phyloP scores from a whole-genome alignment of 163 green algal genomes.

The Chlorella variabilis region DNA sequence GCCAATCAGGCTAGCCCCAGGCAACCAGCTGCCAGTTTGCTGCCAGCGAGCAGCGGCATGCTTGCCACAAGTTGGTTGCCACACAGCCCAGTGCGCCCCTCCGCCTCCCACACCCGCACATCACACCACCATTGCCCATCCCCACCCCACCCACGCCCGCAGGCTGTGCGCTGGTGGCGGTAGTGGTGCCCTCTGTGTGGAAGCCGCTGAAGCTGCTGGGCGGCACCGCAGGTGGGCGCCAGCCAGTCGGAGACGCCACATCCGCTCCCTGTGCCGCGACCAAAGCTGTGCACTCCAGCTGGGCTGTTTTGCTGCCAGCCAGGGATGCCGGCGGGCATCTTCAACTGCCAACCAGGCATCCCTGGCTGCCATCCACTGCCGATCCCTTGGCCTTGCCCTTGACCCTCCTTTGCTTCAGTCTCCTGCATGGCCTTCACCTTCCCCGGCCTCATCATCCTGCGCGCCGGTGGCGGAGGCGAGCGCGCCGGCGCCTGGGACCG shows the following conservation, averaged over 20 bases:
- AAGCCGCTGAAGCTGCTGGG: slow-evolving; percentile 38
- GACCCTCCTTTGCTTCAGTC: background rate
- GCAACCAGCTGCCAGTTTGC: background rate
- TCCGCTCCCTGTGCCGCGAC: no score
- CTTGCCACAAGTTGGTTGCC: no score
- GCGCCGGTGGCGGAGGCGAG: background rate
- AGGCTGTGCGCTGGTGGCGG: slow-evolving; percentile 23
- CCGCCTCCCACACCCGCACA: no score
- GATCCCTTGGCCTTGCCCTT: background rate
- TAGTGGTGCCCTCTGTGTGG: slow-evolving; percentile 30
- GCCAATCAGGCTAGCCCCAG: background rate
- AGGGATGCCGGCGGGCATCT: background rate
- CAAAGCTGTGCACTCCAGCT: background rate
- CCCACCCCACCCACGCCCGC: no score
- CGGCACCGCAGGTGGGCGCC: slow-evolving; percentile 7
- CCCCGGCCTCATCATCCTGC: background rate
- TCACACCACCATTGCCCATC: no score
- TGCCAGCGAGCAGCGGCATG: no score
- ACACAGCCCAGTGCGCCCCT: no score
- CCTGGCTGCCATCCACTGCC: background rate
- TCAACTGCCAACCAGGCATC: background rate
- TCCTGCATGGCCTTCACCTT: slow-evolving; percentile 23
- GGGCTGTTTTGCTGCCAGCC: background rate
- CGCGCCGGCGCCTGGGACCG: background rate
- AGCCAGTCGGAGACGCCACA: no score